phyloP scores from a whole-genome alignment of 2,329 filamentous ascomycete species.

The Verticillium klebahnii region DNA sequence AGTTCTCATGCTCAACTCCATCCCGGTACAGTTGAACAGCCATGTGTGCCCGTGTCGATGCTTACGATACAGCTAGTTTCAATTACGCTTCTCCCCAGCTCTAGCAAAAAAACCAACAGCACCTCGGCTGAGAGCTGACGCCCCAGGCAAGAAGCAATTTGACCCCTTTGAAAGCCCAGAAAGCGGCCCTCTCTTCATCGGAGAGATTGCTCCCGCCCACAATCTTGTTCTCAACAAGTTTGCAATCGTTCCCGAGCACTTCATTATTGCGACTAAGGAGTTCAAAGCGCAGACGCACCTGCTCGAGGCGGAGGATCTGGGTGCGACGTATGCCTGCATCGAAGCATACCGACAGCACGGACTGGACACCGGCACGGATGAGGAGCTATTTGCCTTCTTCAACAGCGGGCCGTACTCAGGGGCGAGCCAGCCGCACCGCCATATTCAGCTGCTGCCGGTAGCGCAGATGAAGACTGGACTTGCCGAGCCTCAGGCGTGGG shows the following conservation, averaged over 20 bases:
- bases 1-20: conserved; percentile 36
- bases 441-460: conserved; percentile 67
- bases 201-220: conserved; percentile 49
- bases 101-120: conserved; percentile 63
- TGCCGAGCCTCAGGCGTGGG: conserved; percentile 34
- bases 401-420: conserved; percentile 66
- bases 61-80: conserved; percentile 47
- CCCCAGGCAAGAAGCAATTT: conserved; percentile 32
- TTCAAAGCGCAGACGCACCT: conserved; percentile 62
- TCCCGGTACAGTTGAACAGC: conserved; percentile 33
- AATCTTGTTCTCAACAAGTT: conserved; percentile 72
- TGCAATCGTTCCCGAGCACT: conserved; percentile 65
- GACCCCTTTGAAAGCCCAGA: conserved; percentile 64
- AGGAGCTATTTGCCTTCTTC: conserved; percentile 60
- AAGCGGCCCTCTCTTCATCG: conserved; percentile 46
- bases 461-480: conserved; percentile 56
- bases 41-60: not conserved
- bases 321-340: conserved; percentile 57
- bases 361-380: conserved; percentile 14
- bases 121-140: conserved; percentile 28
- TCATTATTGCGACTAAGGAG: conserved; percentile 63
- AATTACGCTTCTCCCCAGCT: conserved; percentile 66
- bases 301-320: conserved; percentile 56
- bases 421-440: conserved; percentile 67
- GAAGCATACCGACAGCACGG: conserved; percentile 39